These are phyloP conservation scores for Termitomyces sp. DNA, from an alignment of 768 basidiomycete species.

Conservation along the genomic window DNA sequence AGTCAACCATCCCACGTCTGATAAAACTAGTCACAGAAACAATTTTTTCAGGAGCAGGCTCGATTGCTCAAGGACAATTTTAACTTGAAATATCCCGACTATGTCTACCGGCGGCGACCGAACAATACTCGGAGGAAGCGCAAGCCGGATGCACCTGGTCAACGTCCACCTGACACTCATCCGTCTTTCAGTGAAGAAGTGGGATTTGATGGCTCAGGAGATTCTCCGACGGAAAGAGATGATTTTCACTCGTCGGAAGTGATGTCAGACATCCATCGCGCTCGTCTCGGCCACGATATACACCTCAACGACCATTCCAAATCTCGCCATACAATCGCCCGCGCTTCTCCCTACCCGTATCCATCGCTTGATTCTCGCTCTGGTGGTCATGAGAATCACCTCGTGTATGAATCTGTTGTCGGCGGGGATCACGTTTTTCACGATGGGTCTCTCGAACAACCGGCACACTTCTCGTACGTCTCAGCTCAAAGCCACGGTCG, in stretches of 20 bases:
- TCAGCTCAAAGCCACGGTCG: conserved; percentile 5
- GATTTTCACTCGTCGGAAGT: conserved; percentile 20
- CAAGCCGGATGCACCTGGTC: conserved; percentile 27
- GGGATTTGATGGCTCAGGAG: conserved; percentile 25
- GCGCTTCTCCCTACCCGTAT: conserved; percentile 15
- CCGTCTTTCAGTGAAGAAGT: conserved; percentile 27
- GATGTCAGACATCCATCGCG: conserved; percentile 17
- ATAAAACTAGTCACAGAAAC: conserved; percentile 59
- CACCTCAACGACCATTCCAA: conserved; percentile 21
- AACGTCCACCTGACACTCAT: conserved; percentile 22
- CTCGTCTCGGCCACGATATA: conserved; percentile 22
- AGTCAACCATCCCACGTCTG: conserved; percentile 2
- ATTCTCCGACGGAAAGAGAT: conserved; percentile 31
- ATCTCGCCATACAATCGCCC: conserved; percentile 18
- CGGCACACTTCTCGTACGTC: conserved; percentile 5
- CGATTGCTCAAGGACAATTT: conserved; percentile 82
- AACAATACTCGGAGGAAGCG: conserved; percentile 74
- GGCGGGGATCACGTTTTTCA: not conserved
- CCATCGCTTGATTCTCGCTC: conserved; percentile 2
- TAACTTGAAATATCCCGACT: conserved; percentile 83
- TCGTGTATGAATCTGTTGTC: not conserved
- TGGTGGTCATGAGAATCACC: conserved; percentile 2
- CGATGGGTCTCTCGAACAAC: not conserved
- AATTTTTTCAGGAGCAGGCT: conserved; percentile 84
- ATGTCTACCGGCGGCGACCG: conserved; percentile 82